Evolutionary conservation across 2,329 filamentous ascomycete genomes (phyloP).

Genomic region (Aspergillus ibericus): DNA sequence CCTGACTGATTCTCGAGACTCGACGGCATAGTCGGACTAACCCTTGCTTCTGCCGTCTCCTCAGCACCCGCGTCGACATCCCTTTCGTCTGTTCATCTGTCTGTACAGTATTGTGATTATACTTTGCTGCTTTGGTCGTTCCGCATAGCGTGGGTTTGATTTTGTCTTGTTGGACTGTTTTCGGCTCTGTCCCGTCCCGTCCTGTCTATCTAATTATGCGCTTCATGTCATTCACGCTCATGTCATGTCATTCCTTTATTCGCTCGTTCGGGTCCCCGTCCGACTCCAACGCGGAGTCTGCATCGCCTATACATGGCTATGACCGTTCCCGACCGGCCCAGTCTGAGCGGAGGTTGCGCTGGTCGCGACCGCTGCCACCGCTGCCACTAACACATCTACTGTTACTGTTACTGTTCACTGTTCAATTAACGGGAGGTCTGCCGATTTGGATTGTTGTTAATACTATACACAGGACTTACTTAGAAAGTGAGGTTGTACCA

Average conservation of each 20-base stretch:
- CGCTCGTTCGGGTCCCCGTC: not conserved
- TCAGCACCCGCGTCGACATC: not conserved
- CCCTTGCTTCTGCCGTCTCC: not conserved
- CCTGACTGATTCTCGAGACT: not conserved
- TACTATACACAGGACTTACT: not conserved
- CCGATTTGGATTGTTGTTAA: not conserved
- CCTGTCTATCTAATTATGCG: not conserved
- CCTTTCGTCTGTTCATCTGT: slow-evolving; percentile 5
- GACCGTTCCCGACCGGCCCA: slow-evolving; percentile 1
- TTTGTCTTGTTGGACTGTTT: slow-evolving; percentile 2
- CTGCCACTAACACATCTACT: not conserved
- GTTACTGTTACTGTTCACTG: too few relatives aligned
- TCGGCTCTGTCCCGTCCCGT: not conserved
- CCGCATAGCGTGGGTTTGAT: slow-evolving; percentile 37
- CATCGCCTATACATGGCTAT: not conserved
- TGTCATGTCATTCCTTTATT: slow-evolving; percentile 23
- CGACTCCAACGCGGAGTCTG: not conserved
- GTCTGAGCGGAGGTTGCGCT: not conserved
- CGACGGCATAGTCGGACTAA: not conserved
- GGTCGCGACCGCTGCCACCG: not conserved
- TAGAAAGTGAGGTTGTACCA: not conserved
- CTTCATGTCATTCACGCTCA: slow-evolving; percentile 9
- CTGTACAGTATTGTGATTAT: slow-evolving; percentile 10
- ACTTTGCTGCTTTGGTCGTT: slow-evolving; percentile 12
- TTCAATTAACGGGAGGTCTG: not conserved